Conservation (phyloP, 2,329 filamentous ascomycete species). For the Periconia sp. region DNA sequence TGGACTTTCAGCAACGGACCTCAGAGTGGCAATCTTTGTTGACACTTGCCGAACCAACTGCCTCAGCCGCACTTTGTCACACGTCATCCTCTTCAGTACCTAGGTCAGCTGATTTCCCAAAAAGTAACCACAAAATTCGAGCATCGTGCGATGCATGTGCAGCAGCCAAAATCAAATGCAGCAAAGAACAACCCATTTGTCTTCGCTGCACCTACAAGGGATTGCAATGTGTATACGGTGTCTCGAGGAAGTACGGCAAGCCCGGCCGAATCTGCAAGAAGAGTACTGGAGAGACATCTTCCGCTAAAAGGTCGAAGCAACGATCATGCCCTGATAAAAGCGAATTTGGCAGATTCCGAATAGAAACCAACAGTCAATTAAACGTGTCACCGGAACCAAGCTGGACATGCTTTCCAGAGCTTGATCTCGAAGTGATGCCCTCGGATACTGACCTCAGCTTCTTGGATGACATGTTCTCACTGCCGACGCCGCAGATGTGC, state of each 20-base stretch:
- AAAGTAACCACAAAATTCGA: slow-evolving; percentile 38
- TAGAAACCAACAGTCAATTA: slow-evolving; percentile 23
- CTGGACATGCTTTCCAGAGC: slow-evolving; percentile 30
- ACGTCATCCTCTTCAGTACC: slow-evolving; percentile 28
- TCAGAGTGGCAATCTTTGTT: slow-evolving; percentile 29
- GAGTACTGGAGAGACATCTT: slow-evolving; percentile 39
- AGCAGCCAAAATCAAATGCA: slow-evolving; percentile 46
- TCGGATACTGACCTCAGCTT: slow-evolving; percentile 22
- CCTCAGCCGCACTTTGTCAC: slow-evolving; percentile 15
- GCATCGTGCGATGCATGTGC: slow-evolving; percentile 45
- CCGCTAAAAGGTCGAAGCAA: slow-evolving; percentile 36
- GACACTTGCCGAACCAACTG: slow-evolving; percentile 11
- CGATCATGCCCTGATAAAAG: slow-evolving; percentile 36
- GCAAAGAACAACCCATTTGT: slow-evolving; percentile 42
- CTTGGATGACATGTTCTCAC: slow-evolving; percentile 27
- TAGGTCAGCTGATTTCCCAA: slow-evolving; percentile 17
- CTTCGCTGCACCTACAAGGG: slow-evolving; percentile 37
- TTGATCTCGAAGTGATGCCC: slow-evolving; percentile 31
- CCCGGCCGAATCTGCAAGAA: slow-evolving; percentile 39
- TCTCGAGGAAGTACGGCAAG: slow-evolving; percentile 44
- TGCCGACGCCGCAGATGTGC: slow-evolving; percentile 9
- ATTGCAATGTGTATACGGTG: slow-evolving; percentile 38
- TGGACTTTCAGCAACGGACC: slow-evolving; percentile 30
- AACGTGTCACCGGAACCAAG: slow-evolving; percentile 33
- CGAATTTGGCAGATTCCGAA: slow-evolving; percentile 35